Evolutionary conservation across 768 basidiomycete species (phyloP).

Genomic region (Pisolithus marmoratus): DNA sequence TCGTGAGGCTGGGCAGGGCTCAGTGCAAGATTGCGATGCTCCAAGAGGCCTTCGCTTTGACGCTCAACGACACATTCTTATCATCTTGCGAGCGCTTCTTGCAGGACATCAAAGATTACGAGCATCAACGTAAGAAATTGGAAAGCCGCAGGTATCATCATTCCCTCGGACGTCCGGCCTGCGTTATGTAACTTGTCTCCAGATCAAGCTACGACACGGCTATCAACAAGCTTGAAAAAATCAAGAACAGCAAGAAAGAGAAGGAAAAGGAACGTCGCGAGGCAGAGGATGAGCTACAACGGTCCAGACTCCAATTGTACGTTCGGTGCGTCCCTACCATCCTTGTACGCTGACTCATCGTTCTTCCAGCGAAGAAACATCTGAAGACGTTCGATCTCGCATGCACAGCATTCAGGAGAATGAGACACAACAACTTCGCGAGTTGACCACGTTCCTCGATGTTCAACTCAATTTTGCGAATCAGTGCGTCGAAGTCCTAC

Average conservation of each 20-base stretch:
- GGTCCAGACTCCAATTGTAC: constrained; percentile 71
- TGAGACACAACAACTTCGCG: constrained; percentile 66
- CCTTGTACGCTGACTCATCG: constrained; percentile 3
- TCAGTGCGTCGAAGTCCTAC: constrained; percentile 67
- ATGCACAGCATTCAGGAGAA: constrained; percentile 79
- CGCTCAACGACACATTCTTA: constrained; percentile 70
- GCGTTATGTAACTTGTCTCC: not conserved
- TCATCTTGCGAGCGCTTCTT: constrained; percentile 56
- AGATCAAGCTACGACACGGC: constrained; percentile 80
- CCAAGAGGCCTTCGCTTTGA: constrained; percentile 75
- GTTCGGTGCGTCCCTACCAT: constrained; percentile 17
- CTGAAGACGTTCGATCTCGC: constrained; percentile 75
- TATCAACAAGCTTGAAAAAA: constrained; percentile 59
- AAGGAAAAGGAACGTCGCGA: constrained; percentile 69
- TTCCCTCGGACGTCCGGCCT: not conserved
- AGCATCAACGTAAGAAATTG: constrained; percentile 74
- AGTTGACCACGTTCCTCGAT: constrained; percentile 67
- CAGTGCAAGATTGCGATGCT: constrained; percentile 81
- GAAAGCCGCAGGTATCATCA: constrained; percentile 70
- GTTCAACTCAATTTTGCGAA: constrained; percentile 68
- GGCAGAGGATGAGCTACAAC: constrained; percentile 76
- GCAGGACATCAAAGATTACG: constrained; percentile 81
- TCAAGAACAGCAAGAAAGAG: constrained; percentile 71
- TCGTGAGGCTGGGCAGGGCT: constrained; percentile 73
- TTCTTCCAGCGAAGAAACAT: constrained; percentile 68